Evolutionary conservation across 1,139 yeast genomes (phyloP), one percentile per base, ranked within the genome.

Genomic region (Debaryomyces sp.): DNA sequence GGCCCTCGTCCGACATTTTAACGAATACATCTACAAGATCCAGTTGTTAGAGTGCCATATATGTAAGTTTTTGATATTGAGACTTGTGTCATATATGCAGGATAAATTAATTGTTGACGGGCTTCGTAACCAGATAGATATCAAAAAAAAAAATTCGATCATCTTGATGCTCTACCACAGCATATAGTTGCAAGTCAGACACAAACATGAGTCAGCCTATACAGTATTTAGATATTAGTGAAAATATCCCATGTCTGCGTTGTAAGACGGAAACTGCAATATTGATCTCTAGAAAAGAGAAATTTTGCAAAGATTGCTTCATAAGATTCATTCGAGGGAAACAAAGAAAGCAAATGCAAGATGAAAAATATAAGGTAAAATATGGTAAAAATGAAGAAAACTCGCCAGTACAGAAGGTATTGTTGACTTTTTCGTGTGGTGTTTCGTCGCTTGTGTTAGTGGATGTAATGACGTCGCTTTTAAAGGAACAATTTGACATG

Each of bases 281-380:
- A 2, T 64, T 85, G 6, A 60, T 72, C 0, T 79, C 92, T 2
- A 70, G 97, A 54, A 87, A 86, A 55, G 96, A 90, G 61, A 64
- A 71, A 8, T 87, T 87, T 53, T 89, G 96, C 65, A 63, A 73
- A 40, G 60, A 61, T n/a, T 92, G 98, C 64, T 91, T 89, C 57
- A 63, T 80, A 26, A 73, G 85, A 51, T 91, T 89, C 58, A 75
- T 91, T 33, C 77, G 87, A 52, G 85, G 90, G 24, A 91, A 90
- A 62, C 92, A 89, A 65, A 75, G 96, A 53, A 87, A 86, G 61
- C 87, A 79, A 60, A 84, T 92, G 89, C 73, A 71, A 36, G 79
- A 77, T 54, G 92, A 87, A 24, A 80, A 75, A 48, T 89, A 80
- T 67, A 87, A 88, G 60, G 91, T 87, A 26, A 80, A 83, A 58